Conservation (phyloP, 1,284 basidiomycete genomes). For the Apiotrichum gracile region DNA sequence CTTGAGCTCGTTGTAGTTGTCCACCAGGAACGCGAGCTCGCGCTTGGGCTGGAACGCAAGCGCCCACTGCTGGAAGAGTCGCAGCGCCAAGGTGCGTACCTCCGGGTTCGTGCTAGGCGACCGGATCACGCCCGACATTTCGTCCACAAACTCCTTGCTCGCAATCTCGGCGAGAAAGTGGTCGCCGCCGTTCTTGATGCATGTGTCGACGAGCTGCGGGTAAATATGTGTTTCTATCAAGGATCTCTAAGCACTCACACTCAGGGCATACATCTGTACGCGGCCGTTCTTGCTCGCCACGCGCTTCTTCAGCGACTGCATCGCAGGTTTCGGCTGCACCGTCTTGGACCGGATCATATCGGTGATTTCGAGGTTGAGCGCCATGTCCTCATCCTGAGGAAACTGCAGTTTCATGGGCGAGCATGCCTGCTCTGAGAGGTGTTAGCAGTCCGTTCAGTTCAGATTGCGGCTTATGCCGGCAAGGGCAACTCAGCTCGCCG, state of each 20-base stretch:
- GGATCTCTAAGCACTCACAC: conserved; percentile 55
- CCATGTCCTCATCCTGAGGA: conserved; percentile 70
- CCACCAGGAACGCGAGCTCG: conserved; percentile 66
- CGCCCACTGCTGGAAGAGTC: conserved; percentile 87
- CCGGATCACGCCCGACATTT: conserved; percentile 47
- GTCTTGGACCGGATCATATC: conserved; percentile 93
- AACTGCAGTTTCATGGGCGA: conserved; percentile 47
- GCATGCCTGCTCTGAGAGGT: conserved; percentile 44
- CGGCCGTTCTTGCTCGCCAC: conserved; percentile 94
- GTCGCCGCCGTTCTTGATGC: conserved; percentile 97
- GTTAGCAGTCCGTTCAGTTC: neutral
- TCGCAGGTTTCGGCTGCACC: conserved; percentile 75
- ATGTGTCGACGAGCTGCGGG: conserved; percentile 75
- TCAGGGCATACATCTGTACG: conserved; percentile 79
- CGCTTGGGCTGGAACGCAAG: conserved; percentile 78
- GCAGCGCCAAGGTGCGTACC: conserved; percentile 74
- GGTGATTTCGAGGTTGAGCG: conserved; percentile 89
- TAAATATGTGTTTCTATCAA: neutral
- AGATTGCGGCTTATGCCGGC: neutral
- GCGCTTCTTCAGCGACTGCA: conserved; percentile 80
- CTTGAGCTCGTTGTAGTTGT: conserved; percentile 71
- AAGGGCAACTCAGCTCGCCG: too few species aligned
- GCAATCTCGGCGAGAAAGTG: conserved; percentile 77
- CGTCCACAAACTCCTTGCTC: conserved; percentile 89
- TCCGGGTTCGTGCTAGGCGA: conserved; percentile 61